phyloP scores from a whole-genome alignment of 177 flowering plant genomes.

The Vitis hybrid region DNA sequence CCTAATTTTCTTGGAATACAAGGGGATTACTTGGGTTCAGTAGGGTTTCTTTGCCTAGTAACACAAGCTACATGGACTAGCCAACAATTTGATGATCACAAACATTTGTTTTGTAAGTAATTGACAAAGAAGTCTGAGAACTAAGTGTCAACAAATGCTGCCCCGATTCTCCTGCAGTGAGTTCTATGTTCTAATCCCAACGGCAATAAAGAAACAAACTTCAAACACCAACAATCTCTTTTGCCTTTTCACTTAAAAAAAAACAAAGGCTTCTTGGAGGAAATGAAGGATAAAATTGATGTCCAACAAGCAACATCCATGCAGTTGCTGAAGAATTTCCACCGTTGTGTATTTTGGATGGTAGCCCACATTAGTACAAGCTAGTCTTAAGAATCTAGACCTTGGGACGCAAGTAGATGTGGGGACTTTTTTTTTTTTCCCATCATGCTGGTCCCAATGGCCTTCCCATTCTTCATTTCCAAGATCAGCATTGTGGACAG shows the following conservation, averaged over 20 bases:
- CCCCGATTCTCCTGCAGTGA: no score
- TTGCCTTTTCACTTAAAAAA: not conserved
- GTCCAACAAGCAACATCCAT: no score
- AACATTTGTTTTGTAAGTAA: no score
- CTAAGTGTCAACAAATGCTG: no score
- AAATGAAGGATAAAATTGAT: not conserved
- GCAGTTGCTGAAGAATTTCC: not conserved
- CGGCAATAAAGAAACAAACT: no score
- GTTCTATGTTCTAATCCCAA: no score
- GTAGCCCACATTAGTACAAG: no score
- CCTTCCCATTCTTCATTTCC: not conserved
- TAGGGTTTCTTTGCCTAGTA: conserved; percentile 2
- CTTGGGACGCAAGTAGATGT: not conserved
- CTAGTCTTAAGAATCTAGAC: not conserved
- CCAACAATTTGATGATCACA: not conserved
- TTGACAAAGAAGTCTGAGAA: no score
- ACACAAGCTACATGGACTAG: conserved; percentile 1
- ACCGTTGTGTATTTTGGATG: not conserved
- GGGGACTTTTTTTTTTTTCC: not conserved
- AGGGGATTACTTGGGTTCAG: not conserved
- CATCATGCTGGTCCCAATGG: not conserved
- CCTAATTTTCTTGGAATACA: not conserved
- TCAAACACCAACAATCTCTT: no score
- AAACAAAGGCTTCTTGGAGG: not conserved
- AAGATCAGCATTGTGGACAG: no score